These are phyloP conservation scores for Chytriomyces hyalinus DNA, from an alignment of 192 early-diverging fungal genomes.

Conservation along the genomic window DNA sequence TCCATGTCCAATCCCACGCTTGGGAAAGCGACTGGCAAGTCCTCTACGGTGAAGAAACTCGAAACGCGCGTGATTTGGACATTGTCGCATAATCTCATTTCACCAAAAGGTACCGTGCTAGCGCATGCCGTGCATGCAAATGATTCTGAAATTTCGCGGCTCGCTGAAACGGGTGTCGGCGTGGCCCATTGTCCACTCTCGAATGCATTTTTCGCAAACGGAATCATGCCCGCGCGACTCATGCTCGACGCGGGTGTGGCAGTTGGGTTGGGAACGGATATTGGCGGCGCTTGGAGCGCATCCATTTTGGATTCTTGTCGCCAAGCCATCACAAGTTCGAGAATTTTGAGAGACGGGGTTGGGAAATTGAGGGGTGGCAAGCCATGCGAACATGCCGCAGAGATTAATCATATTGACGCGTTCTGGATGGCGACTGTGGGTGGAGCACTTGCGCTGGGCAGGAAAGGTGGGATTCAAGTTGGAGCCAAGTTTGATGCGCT, in stretches of 20 bases:
- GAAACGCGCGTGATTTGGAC: slow-evolving; percentile 16
- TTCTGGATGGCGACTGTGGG: slow-evolving; percentile 91
- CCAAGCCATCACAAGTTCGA: slow-evolving; percentile 10
- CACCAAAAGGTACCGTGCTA: slow-evolving; percentile 73
- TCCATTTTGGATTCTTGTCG: slow-evolving; percentile 70
- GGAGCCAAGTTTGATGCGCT: slow-evolving; percentile 95
- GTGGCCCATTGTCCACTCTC: slow-evolving; percentile 92
- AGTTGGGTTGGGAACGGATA: slow-evolving; percentile 91
- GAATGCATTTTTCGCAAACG: slow-evolving; percentile 85
- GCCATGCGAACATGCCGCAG: slow-evolving; percentile 47
- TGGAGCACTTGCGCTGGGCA: slow-evolving; percentile 81
- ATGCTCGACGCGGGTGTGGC: slow-evolving; percentile 74
- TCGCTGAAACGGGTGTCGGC: slow-evolving; percentile 70
- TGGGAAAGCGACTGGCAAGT: slow-evolving; percentile 63
- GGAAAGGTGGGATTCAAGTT: slow-evolving; percentile 74
- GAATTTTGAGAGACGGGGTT: slow-evolving; percentile 19
- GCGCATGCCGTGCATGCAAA: slow-evolving; percentile 92
- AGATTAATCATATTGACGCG: slow-evolving; percentile 63
- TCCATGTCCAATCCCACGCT: slow-evolving; percentile 90
- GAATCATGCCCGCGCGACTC: slow-evolving; percentile 77
- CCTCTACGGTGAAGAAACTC: not conserved
- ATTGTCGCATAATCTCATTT: slow-evolving; percentile 76
- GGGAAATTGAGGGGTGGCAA: slow-evolving; percentile 31
- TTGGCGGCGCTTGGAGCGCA: slow-evolving; percentile 84
- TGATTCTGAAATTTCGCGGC: slow-evolving; percentile 66